A percentile compares a stretch with the other conserved stretches of the same genome.
phyloP scores from a whole-genome alignment of 2,329 filamentous ascomycete species.

The Trichoderma koningiopsis region DNA sequence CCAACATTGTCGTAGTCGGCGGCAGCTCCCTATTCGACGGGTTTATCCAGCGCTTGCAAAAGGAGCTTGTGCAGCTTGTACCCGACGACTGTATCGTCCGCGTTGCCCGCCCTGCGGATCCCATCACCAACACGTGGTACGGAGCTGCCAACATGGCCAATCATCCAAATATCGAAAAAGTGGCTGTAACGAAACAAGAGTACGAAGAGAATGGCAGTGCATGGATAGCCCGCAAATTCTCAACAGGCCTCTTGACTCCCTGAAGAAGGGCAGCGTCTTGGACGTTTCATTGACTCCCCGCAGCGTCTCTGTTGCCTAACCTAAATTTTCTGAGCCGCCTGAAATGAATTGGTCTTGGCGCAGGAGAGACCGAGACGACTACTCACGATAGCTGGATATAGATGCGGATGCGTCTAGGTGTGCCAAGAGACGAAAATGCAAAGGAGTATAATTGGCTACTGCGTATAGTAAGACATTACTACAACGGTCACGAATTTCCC shows the following conservation, averaged over 20 bases:
- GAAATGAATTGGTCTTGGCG: background rate
- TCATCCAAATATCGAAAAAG: conserved; percentile 65
- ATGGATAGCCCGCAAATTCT: conserved; percentile 76
- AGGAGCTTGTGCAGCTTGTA: conserved; percentile 70
- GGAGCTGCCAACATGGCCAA: conserved; percentile 79
- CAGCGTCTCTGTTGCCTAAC: conserved; percentile 8
- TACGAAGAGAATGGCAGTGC: conserved; percentile 83
- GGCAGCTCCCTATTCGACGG: conserved; percentile 80
- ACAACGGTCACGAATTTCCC: background rate
- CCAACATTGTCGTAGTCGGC: conserved; percentile 87
- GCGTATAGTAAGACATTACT: background rate
- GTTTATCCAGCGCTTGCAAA: conserved; percentile 77
- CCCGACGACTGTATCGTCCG: conserved; percentile 78
- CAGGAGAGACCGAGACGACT: background rate
- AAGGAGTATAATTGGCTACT: background rate
- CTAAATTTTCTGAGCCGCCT: background rate
- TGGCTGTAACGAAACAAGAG: conserved; percentile 82
- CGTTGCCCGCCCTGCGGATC: conserved; percentile 69
- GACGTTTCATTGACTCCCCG: background rate
- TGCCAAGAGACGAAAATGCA: background rate
- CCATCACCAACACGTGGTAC: conserved; percentile 79
- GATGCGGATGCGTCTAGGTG: background rate
- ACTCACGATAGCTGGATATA: background rate
- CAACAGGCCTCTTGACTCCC: conserved; percentile 29
- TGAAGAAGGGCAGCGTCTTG: conserved; percentile 4